These are phyloP conservation scores for Pleoardoris graminearum DNA, from an alignment of 2,329 filamentous ascomycete genomes.

Conservation along the genomic window DNA sequence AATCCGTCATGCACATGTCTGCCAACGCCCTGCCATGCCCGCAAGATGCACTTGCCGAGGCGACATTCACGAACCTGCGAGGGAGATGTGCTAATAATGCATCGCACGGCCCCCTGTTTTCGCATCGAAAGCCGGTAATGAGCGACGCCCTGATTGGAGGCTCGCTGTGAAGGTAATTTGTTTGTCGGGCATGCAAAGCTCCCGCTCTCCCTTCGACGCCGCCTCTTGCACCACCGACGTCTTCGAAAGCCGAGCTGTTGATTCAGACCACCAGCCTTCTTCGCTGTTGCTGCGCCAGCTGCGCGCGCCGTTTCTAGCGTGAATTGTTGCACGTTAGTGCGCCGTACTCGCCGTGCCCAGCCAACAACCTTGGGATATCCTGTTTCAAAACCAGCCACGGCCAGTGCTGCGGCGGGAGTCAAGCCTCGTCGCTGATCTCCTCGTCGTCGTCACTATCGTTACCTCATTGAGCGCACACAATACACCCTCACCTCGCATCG, in stretches of 20 bases:
- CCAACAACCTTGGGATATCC: slow-evolving; percentile 19
- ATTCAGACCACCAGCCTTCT: neutral
- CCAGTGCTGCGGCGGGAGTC: slow-evolving; percentile 8
- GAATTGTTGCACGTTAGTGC: slow-evolving; percentile 3
- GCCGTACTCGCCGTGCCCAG: slow-evolving; percentile 10
- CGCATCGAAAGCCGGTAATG: slow-evolving; percentile 10
- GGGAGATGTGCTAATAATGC: too few species aligned
- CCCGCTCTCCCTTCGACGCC: slow-evolving; percentile 1
- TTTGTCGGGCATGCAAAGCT: slow-evolving; percentile 4
- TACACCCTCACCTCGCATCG: slow-evolving; percentile 8
- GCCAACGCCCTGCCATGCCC: too few species aligned
- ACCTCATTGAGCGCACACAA: slow-evolving; percentile 14
- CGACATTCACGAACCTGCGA: too few species aligned
- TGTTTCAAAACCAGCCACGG: slow-evolving; percentile 14
- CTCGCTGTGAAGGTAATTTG: slow-evolving; percentile 10
- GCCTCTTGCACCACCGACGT: slow-evolving; percentile 12
- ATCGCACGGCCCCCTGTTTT: slow-evolving; percentile 15
- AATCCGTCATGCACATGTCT: too few species aligned
- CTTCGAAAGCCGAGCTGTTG: neutral
- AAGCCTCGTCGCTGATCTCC: slow-evolving; percentile 20
- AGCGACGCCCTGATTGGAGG: slow-evolving; percentile 12
- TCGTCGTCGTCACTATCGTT: slow-evolving; percentile 21
- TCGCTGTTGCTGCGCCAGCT: slow-evolving; percentile 2
- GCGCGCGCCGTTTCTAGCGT: slow-evolving; percentile 5
- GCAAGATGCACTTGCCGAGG: too few species aligned